Evolutionary conservation across 2,329 filamentous ascomycete species (phyloP).

Genomic region (Aspergillus versicolor): DNA sequence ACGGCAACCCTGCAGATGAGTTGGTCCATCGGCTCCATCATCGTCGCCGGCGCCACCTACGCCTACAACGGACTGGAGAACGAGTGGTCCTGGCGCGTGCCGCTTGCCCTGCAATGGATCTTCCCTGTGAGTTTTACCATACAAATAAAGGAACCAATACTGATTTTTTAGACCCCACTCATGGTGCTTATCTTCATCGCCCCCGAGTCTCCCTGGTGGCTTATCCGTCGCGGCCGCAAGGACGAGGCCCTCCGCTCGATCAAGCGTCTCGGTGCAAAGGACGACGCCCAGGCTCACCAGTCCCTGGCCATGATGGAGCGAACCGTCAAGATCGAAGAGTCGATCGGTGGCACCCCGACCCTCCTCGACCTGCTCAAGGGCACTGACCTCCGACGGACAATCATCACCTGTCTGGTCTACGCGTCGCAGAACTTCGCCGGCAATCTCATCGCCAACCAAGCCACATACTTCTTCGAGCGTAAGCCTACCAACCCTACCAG

Average conservation of each 20-base stretch:
- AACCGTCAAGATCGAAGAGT: constrained; percentile 32
- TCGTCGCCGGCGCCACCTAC: constrained; percentile 27
- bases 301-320: constrained; percentile 34
- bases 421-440: constrained; percentile 53
- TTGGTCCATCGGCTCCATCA: constrained; percentile 31
- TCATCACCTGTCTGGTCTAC: constrained; percentile 33
- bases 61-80: constrained; percentile 18
- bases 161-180: constrained; percentile 23
- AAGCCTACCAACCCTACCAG: constrained; percentile 15
- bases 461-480: constrained; percentile 58
- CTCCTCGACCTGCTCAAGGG: constrained; percentile 34
- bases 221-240: constrained; percentile 27
- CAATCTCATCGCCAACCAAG: constrained; percentile 63
- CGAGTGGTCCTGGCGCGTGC: constrained; percentile 28
- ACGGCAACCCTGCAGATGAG: constrained; percentile 31
- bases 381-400: constrained; percentile 31
- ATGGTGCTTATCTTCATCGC: constrained; percentile 28
- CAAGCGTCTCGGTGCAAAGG: constrained; percentile 22
- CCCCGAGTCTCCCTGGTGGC: constrained; percentile 31
- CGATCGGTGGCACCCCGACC: constrained; percentile 25
- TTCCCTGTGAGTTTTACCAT: constrained; percentile 22
- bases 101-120: constrained; percentile 31
- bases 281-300: constrained; percentile 18
- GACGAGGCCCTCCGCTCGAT: constrained; percentile 25
- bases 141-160: too few relatives aligned